Percentiles rank a stretch among this genome's conserved stretches.
Conservation (phyloP, 2,329 filamentous ascomycete genomes). For the Paramyrothecium roridum region DNA sequence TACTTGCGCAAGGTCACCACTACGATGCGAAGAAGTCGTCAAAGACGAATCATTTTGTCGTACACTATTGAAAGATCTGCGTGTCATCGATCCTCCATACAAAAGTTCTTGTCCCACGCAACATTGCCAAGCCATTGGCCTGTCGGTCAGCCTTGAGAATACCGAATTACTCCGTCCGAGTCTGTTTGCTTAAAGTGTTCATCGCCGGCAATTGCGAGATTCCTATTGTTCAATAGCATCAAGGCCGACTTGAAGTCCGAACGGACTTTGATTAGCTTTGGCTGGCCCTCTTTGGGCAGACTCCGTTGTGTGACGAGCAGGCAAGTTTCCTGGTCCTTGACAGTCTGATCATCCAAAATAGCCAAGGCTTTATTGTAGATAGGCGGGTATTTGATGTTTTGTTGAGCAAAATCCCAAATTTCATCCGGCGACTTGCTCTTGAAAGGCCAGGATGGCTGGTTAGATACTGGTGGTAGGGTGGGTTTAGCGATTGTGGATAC, state of each 20-base stretch:
- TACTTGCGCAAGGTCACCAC: too few species aligned
- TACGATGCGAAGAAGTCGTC: too few species aligned
- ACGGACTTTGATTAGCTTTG: not conserved
- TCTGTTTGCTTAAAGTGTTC: slow-evolving; percentile 1
- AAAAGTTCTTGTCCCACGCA: not conserved
- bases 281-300: not conserved
- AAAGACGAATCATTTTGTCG: not conserved
- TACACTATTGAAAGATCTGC: not conserved
- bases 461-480: not conserved
- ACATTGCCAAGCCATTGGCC: not conserved
- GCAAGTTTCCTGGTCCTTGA: slow-evolving; percentile 1
- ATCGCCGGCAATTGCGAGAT: slow-evolving; percentile 1
- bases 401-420: not conserved
- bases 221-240: not conserved
- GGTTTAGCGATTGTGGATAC: not conserved
- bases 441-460: slow-evolving; percentile 1
- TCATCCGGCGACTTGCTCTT: not conserved
- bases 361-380: slow-evolving; percentile 1
- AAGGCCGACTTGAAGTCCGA: slow-evolving; percentile 1
- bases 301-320: not conserved
- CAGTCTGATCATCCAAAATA: not conserved
- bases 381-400: slow-evolving; percentile 1
- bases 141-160: not conserved
- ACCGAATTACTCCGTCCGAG: not conserved
- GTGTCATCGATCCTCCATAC: not conserved